Evolutionary conservation across 345 rosid species (phyloP), one percentile per base, ranked within the genome.

Genomic region (Hypericum perforatum): DNA sequence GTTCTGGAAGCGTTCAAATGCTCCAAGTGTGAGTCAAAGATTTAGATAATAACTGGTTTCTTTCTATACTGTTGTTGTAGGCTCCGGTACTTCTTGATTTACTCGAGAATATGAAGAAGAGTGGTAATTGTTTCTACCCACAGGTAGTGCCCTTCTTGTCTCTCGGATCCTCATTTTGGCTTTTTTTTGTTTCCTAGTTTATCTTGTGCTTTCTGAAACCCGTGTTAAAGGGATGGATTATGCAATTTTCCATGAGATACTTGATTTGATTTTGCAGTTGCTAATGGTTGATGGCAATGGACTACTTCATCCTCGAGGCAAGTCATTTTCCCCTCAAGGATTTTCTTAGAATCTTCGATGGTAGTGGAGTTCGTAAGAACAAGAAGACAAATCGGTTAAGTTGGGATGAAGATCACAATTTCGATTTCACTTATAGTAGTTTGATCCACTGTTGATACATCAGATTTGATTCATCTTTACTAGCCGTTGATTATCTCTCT

Each of bases 211-310:
- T 46, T 13, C 22, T 46, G 50, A 11, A 46, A 46, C 16, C 22
- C 22, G 16, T n/a, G 7, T 39, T 46, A n/a, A 0, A 9, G 16
- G 11, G 9, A 1, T 9, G 32, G 38, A 39, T n/a, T 6, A 38
- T 7, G 45, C 32, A 8, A 9, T 37, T 44, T 36, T 41, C 12
- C 44, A 41, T 42, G 49, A 41, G 5, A 1, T 48, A 29, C 29
- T 41, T 1, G 45, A 0, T 51, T n/a, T 51, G 11, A 11, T 49
- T 29, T 45, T 11, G 54, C 82, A 91, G 96, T 72, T 91, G 56
- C 42, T 87, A 37, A 67, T 84, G 78, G 96, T 87, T 37, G 98
- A 92, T 78, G 96, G 95, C 51, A 88, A 88, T 68, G 96, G 96
- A 37, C 59, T 91, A 51, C 98, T 88, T 71, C 96, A 92, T 72